Evolutionary conservation across 1,284 basidiomycete species (phyloP).

Genomic region (Cryptococcus sp.): DNA sequence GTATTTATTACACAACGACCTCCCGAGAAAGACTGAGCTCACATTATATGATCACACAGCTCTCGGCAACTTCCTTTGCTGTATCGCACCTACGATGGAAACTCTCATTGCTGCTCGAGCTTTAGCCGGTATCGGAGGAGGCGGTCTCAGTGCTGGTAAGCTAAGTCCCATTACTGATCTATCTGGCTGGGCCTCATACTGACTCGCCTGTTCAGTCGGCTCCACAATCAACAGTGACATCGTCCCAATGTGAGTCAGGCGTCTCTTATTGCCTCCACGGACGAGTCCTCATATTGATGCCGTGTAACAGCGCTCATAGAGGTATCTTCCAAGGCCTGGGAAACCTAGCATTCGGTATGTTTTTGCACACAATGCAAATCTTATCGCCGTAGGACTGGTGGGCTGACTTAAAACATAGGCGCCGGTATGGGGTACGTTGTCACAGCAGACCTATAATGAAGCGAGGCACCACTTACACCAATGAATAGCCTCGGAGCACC

Average conservation of each 20-base stretch:
- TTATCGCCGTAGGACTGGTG: too few relatives aligned
- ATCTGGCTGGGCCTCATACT: neutral
- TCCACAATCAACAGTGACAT: constrained; percentile 50
- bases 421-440: constrained; percentile 23
- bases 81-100: constrained; percentile 78
- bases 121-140: constrained; percentile 85
- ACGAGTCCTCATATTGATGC: constrained; percentile 1
- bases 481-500: constrained; percentile 69
- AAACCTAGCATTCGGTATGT: constrained; percentile 63
- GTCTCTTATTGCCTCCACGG: constrained; percentile 6
- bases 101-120: constrained; percentile 76
- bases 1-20: constrained; percentile 25
- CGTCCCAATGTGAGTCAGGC: constrained; percentile 68
- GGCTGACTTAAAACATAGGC: too few relatives aligned
- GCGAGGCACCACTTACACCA: too few relatives aligned
- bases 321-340: constrained; percentile 86
- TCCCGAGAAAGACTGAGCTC: neutral
- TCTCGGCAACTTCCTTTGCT: constrained; percentile 77
- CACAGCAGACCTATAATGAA: too few relatives aligned
- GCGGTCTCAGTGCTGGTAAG: constrained; percentile 59
- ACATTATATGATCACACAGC: constrained; percentile 55
- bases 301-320: constrained; percentile 66
- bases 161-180: neutral
- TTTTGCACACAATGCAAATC: too few relatives aligned
- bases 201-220: constrained; percentile 20